Percentiles rank a stretch among this genome's conserved stretches.
phyloP scores from a whole-genome alignment of 495 filamentous ascomycete species.

The Penicillium lagena region DNA sequence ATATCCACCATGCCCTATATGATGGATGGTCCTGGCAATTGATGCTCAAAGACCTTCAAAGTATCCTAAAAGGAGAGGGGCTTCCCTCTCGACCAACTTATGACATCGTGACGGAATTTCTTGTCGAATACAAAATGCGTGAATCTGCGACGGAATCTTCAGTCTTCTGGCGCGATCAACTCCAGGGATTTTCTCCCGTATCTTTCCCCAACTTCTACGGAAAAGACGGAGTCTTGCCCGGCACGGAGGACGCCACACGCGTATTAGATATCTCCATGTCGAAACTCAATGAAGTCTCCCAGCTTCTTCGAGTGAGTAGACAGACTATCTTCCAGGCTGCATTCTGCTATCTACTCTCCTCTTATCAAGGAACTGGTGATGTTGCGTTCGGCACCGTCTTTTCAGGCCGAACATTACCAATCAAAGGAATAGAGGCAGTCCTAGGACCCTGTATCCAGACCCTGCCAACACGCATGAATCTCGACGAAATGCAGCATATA shows the following conservation, averaged over 20 bases:
- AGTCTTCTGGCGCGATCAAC: constrained; percentile 60
- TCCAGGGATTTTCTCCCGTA: constrained; percentile 29
- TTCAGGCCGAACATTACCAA: constrained; percentile 64
- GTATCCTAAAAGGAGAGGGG: constrained; percentile 17
- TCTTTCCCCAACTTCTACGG: constrained; percentile 23
- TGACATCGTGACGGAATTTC: constrained; percentile 17
- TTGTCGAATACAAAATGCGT: constrained; percentile 27
- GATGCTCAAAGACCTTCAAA: constrained; percentile 55
- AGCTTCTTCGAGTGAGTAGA: constrained; percentile 23
- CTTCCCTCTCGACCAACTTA: constrained; percentile 20
- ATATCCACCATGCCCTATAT: constrained; percentile 72
- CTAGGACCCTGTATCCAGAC: constrained; percentile 68
- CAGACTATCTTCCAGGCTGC: constrained; percentile 67
- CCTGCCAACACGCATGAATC: constrained; percentile 57
- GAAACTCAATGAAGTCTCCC: constrained; percentile 22
- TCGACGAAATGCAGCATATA: constrained; percentile 37
- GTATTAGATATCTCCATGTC: constrained; percentile 13
- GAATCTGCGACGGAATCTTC: constrained; percentile 40
- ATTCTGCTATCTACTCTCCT: constrained; percentile 53
- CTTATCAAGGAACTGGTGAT: constrained; percentile 54
- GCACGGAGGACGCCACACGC: constrained; percentile 27
- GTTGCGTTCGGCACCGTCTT: constrained; percentile 65
- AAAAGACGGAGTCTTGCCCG: constrained; percentile 1
- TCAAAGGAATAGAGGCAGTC: constrained; percentile 60
- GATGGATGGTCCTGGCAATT: constrained; percentile 82